phyloP scores from a whole-genome alignment of 225 moss, liverwort and hornwort genomes.

The Polytrichum formosum region DNA sequence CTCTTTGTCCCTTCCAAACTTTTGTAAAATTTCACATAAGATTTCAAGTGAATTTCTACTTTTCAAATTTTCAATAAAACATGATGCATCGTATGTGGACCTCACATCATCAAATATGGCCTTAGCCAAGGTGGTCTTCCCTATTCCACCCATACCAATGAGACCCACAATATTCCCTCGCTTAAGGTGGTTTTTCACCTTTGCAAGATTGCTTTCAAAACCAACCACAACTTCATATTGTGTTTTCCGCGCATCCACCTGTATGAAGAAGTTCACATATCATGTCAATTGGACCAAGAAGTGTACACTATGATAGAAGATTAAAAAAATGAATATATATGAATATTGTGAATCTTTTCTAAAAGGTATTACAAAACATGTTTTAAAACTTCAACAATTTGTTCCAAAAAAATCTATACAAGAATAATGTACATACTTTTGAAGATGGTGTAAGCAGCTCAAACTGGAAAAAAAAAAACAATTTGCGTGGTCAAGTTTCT shows the following conservation, averaged over 20 bases:
- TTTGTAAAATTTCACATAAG: background rate
- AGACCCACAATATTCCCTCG: background rate
- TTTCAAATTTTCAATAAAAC: slow-evolving; percentile 2
- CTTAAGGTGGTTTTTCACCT: background rate
- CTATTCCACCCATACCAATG: slow-evolving; percentile 10
- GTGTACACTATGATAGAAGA: no score
- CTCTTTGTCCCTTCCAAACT: background rate
- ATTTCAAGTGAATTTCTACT: background rate
- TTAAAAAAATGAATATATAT: no score
- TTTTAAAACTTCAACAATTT: no score
- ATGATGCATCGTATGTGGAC: background rate
- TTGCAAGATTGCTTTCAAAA: background rate
- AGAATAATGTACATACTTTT: no score
- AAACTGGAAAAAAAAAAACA: no score
- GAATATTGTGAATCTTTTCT: no score
- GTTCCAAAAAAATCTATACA: no score
- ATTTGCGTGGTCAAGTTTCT: no score
- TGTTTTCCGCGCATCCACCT: background rate
- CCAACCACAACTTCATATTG: background rate
- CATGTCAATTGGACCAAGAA: background rate
- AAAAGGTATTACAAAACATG: no score
- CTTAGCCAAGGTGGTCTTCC: slow-evolving; percentile 7
- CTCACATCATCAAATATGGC: background rate
- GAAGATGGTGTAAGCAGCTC: no score
- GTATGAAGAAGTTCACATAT: background rate